phyloP scores from a whole-genome alignment of 2,329 filamentous ascomycete species.

The Monosporascus sp. region DNA sequence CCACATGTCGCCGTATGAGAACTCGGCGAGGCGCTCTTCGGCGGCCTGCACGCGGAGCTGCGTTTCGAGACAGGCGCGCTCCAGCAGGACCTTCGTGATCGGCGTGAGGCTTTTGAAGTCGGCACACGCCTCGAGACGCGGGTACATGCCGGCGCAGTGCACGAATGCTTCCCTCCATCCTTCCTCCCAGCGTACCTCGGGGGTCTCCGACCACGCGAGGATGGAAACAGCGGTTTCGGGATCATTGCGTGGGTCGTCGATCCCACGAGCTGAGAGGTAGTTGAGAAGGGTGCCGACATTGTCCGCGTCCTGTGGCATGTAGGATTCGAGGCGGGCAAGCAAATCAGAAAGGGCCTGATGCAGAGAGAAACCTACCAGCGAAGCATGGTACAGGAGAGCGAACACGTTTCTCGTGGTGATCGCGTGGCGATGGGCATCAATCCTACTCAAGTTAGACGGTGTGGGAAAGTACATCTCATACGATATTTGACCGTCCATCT shows the following conservation, averaged over 20 bases:
- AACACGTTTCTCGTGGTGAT: constrained; percentile 66
- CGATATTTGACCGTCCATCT: constrained; percentile 49
- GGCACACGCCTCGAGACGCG: constrained; percentile 41
- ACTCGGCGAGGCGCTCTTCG: constrained; percentile 54
- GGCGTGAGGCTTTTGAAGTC: constrained; percentile 57
- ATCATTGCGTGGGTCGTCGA: constrained; percentile 61
- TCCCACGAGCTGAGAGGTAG: constrained; percentile 52
- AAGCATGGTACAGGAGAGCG: constrained; percentile 58
- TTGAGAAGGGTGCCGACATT: constrained; percentile 55
- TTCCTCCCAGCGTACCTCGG: constrained; percentile 57
- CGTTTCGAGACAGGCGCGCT: constrained; percentile 55
- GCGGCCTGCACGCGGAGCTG: constrained; percentile 58
- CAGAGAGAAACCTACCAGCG: constrained; percentile 59
- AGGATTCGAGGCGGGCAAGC: constrained; percentile 53
- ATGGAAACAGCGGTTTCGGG: constrained; percentile 55
- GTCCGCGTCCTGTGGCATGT: constrained; percentile 51
- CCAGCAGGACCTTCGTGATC: constrained; percentile 58
- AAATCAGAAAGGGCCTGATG: constrained; percentile 60
- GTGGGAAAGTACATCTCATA: constrained; percentile 61
- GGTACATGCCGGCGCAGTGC: constrained; percentile 62
- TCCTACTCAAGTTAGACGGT: constrained; percentile 41
- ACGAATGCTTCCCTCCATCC: constrained; percentile 64
- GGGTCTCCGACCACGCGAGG: constrained; percentile 61
- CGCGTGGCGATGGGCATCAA: constrained; percentile 50
- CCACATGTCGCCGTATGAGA: constrained; percentile 61